Evolutionary conservation across 192 early-diverging fungal genomes (phyloP), one percentile per base, ranked within the genome.

Genomic region (Backusella parvicylindrica): DNA sequence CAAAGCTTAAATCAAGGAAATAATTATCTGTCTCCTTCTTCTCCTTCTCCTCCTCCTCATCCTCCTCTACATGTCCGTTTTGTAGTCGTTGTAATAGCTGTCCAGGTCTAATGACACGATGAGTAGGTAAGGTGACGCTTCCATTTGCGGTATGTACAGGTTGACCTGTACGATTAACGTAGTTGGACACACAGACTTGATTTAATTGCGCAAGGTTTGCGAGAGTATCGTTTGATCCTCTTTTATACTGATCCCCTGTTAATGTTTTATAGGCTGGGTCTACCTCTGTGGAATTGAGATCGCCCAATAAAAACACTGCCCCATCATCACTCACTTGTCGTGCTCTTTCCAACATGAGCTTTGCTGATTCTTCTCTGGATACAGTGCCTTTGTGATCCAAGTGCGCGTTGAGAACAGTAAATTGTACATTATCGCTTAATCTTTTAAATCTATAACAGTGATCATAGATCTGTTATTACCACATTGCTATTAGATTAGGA

Each of bases 1-100:
- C 76, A 74, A 78, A 81, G 30, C 79, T 73, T 33, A 77, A 68
- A 69, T 83, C 82, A 18, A 32, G 6, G 30, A 83, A 83, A 18
- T 23, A 15, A 5, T 4, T 23, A 1, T 71, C 33, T 38, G 64
- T 18, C 5, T 23, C 21, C 12, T 71, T 21, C 8, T 43, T 1
- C 33, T 68, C 26, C 67, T 66, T 21, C 5, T 12, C 7, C 11
- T 43, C 21, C 12, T 71, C 13, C 8, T 43, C 1, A 33, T 68
- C 26, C 67, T 66, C 21, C 5, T 12, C 7, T 13, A 35, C 28
- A 3, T 63, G 6, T 30, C 43, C 21, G 3, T 30, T 30, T 56
- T 56, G 15, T 0, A 77, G 32, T 23, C 43, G 36, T 15, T 31
- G 21, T 1, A 73, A 47, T 47, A 75, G 23, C 6, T 56, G 64